Evolutionary conservation across 2,329 filamentous ascomycete species (phyloP).

Genomic region (Phialocephala subalpina): DNA sequence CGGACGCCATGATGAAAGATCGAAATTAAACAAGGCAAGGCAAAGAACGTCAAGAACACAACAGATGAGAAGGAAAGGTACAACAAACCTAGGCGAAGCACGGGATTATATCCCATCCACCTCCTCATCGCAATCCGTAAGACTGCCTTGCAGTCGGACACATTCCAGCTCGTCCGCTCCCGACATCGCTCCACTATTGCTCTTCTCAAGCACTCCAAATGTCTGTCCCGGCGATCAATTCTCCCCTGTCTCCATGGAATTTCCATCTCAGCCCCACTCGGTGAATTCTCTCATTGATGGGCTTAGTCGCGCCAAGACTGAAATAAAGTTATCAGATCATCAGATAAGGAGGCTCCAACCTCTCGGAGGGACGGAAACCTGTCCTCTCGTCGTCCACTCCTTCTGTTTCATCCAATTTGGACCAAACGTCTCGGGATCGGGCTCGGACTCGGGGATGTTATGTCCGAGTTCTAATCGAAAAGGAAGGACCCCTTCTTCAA

Average conservation of each 20-base stretch:
- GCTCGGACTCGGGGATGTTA: not conserved
- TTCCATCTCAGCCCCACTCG: slow-evolving; percentile 5
- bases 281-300: slow-evolving; percentile 6
- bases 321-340: slow-evolving; percentile 10
- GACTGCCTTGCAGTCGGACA: not conserved
- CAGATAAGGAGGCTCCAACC: not conserved
- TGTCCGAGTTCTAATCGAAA: not conserved
- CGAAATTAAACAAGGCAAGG: not conserved
- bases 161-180: not conserved
- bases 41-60: not conserved
- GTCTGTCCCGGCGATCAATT: not conserved
- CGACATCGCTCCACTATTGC: not conserved
- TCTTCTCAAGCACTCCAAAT: not conserved
- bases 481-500: not conserved
- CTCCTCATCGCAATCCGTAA: not conserved
- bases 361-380: not conserved
- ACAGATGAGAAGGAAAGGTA: not conserved
- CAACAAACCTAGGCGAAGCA: not conserved
- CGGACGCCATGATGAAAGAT: slow-evolving; percentile 5
- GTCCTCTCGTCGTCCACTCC: too few relatives aligned
- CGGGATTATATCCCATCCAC: not conserved
- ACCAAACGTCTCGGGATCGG: not conserved
- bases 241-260: slow-evolving; percentile 1
- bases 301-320: not conserved
- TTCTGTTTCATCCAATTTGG: too few relatives aligned